phyloP scores from a whole-genome alignment of 345 rosid genomes.

The Stellera chamaejasme region DNA sequence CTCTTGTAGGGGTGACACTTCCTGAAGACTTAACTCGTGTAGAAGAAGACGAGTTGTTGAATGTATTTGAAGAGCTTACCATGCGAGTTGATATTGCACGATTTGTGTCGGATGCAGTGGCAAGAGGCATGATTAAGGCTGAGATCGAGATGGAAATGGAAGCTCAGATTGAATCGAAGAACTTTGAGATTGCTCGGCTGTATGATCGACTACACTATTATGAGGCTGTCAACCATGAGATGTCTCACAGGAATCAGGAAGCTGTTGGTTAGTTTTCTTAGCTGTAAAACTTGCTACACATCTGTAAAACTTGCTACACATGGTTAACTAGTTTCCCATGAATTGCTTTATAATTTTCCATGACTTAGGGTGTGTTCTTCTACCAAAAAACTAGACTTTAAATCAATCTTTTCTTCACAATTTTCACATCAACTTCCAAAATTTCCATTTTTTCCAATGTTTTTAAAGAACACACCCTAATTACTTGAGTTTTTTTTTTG shows the following conservation, averaged over 20 bases:
- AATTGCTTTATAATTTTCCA: too few species aligned
- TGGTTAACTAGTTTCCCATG: too few species aligned
- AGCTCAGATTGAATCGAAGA: slow-evolving; percentile 54
- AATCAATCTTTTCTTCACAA: too few species aligned
- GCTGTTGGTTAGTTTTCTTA: slow-evolving; percentile 47
- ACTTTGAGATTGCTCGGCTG: slow-evolving; percentile 75
- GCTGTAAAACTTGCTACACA: not conserved
- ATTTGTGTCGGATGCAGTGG: slow-evolving; percentile 68
- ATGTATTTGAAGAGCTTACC: slow-evolving; percentile 49
- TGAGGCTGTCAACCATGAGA: slow-evolving; percentile 72
- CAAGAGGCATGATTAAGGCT: slow-evolving; percentile 71
- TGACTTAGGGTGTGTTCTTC: not conserved
- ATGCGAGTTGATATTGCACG: slow-evolving; percentile 60
- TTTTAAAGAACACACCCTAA: too few species aligned
- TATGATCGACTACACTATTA: slow-evolving; percentile 72
- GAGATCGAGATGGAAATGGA: slow-evolving; percentile 72
- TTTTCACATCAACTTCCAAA: too few species aligned
- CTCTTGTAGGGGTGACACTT: slow-evolving; percentile 52
- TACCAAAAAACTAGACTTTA: not conserved
- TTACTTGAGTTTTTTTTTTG: too few species aligned
- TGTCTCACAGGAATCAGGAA: slow-evolving; percentile 87
- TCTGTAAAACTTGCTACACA: not conserved
- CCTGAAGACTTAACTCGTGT: slow-evolving; percentile 38
- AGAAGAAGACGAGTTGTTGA: slow-evolving; percentile 23
- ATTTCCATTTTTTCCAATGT: too few species aligned